Conservation (phyloP, 1,139 yeast species). For the Suhomyces choctaworum region DNA sequence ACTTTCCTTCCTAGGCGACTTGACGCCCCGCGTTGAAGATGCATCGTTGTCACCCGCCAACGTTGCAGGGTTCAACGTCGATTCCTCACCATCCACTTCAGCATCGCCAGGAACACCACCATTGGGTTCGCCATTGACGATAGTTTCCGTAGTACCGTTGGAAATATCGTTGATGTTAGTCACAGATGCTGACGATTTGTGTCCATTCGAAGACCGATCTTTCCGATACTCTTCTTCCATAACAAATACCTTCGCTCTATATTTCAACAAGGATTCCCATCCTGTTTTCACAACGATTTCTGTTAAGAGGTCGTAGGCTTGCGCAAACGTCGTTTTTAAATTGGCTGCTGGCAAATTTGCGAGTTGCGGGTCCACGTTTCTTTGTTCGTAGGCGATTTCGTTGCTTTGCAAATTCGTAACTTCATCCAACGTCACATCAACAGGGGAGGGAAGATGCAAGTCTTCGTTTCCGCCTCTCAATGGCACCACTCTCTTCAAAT, state of each 20-base stretch:
- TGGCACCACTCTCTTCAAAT: conserved; percentile 57
- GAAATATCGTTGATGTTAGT: conserved; percentile 9
- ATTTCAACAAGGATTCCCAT: conserved; percentile 82
- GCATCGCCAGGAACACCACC: neutral
- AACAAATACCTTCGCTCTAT: conserved; percentile 83
- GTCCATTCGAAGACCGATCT: conserved; percentile 27
- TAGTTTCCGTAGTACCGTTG: conserved; percentile 10
- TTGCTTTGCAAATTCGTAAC: conserved; percentile 56
- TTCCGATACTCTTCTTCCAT: conserved; percentile 89
- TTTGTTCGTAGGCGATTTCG: conserved; percentile 53
- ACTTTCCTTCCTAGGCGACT: conserved; percentile 36
- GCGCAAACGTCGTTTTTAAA: conserved; percentile 74
- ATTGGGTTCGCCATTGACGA: conserved; percentile 5
- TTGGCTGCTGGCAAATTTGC: conserved; percentile 73
- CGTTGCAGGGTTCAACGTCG: conserved; percentile 8
- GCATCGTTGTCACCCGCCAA: conserved; percentile 24
- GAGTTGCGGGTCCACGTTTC: conserved; percentile 65
- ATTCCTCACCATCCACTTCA: conserved; percentile 1
- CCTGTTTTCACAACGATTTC: conserved; percentile 71
- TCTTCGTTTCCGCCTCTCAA: conserved; percentile 54
- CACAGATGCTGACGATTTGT: conserved; percentile 4
- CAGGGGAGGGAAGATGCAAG: conserved; percentile 74
- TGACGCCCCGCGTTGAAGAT: conserved; percentile 39
- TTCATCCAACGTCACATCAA: conserved; percentile 71
- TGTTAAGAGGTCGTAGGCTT: conserved; percentile 79